Percentiles rank a stretch among this genome's conserved stretches.
Evolutionary conservation across 257 asterid species (phyloP).

Genomic region (Lycium ferocissimum): DNA sequence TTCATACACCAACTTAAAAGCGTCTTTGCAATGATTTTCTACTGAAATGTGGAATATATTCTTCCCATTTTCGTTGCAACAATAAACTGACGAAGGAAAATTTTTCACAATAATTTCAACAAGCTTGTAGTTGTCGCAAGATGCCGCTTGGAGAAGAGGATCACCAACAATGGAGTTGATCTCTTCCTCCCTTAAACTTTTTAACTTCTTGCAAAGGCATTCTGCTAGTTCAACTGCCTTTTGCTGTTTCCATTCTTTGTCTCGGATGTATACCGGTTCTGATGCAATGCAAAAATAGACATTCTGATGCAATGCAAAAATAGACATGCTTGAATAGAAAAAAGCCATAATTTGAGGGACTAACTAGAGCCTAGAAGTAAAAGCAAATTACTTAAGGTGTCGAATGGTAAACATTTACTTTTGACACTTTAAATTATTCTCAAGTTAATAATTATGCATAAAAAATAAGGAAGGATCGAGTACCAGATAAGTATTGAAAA

Average conservation of each 20-base stretch:
- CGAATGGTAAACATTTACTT: no score
- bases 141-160: conserved; percentile 1
- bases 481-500: no score
- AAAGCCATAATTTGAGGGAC: no score
- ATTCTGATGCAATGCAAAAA: no score
- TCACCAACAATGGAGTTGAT: background rate
- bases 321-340: no score
- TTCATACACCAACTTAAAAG: background rate
- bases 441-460: no score
- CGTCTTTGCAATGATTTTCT: background rate
- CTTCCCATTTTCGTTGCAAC: background rate
- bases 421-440: no score
- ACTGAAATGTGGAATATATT: conserved; percentile 20
- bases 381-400: no score
- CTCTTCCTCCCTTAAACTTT: background rate
- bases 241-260: background rate
- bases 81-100: background rate
- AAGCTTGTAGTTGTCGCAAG: background rate
- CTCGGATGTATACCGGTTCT: background rate
- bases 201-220: background rate
- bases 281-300: background rate
- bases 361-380: no score
- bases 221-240: conserved; percentile 7
- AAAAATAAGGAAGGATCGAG: no score
- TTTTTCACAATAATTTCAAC: conserved; percentile 11